Evolutionary conservation across 495 filamentous ascomycete genomes (phyloP).

Genomic region (Aspergillus asperescens): DNA sequence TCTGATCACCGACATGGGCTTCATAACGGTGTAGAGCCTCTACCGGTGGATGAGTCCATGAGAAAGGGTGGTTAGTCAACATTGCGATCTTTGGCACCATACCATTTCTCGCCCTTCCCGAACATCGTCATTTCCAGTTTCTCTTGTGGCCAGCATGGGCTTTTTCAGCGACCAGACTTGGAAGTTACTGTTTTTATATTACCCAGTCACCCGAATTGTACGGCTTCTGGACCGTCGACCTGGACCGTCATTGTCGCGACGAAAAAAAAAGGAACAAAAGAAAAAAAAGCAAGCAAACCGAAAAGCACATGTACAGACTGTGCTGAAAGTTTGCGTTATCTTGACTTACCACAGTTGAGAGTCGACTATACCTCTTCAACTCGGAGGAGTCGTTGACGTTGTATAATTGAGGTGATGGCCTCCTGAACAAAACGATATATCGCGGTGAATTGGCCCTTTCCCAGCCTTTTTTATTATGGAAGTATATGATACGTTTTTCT

Average conservation of each 20-base stretch:
- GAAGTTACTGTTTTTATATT: no score
- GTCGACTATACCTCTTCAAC: conserved; percentile 2
- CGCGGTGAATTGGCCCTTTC: conserved; percentile 15
- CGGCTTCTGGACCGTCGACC: background rate
- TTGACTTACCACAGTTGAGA: conserved; percentile 3
- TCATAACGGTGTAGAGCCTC: conserved; percentile 31
- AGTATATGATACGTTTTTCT: conserved; percentile 21
- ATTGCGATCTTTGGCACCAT: background rate
- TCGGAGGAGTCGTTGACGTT: conserved; percentile 7
- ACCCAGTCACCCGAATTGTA: background rate
- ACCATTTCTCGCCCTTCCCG: background rate
- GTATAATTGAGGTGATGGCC: conserved; percentile 24
- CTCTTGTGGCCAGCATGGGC: background rate
- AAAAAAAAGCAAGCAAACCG: background rate
- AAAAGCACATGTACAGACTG: conserved; percentile 16
- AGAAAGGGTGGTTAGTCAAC: conserved; percentile 45
- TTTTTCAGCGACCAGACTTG: background rate
- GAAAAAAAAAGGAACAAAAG: background rate
- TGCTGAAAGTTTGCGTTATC: conserved; percentile 6
- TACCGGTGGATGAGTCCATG: conserved; percentile 46
- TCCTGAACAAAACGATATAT: conserved; percentile 18
- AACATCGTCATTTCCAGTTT: background rate
- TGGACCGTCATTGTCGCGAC: background rate
- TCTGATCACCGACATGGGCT: conserved; percentile 25
- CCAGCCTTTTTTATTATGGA: conserved; percentile 23